Base-by-base conservation (phyloP, 352 stramenopile genomes). In the Globisporangium polare region DNA sequence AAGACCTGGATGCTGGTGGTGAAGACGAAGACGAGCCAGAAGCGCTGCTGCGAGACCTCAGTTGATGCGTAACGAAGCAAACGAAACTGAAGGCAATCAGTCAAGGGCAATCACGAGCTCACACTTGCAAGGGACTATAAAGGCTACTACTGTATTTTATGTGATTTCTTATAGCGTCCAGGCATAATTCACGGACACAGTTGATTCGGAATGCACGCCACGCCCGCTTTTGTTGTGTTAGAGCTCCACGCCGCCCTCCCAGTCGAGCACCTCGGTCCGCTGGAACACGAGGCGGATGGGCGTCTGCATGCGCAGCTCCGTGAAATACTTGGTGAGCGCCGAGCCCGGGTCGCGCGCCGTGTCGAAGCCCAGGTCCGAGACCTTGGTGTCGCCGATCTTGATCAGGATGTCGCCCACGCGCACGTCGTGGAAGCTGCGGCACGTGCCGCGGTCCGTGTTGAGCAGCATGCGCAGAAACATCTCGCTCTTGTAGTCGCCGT, bases 401-500 rank as follows among this genome's bases (percentile, higher is more conserved):
- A 90, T 81, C 12, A 90, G 46, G 31, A 90, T 77, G 53, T 90
- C 81, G 13, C 81, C 81, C 9, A 86, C 71, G 22, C 71, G 81
- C 5, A 90, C 77, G 31, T 82, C 39, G n/a, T 68, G 63, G 60
- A 90, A 90, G 57, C 73, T 88, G 35, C 67, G 69, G 67, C 81
- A 90, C 41, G 78, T 89, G 45, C 73, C 78, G 39, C 81, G 78
- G 37, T 90, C 81, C 53, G 81, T 90, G 64, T 90, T 83, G 26
- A 90, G 74, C 49, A 90, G 70, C 81, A 90, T 89, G 7, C 81
- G 78, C 60, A 90, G 62, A 46, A 80, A 90, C 53, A 89, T 74
- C 37, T 69, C 60, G 39, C 66, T 76, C 50, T 70, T 59, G n/a
- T 77, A 71, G 43, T 73, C 65, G 24, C 74, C 78, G 37, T 80